Evolutionary conservation across 2,329 filamentous ascomycete genomes (phyloP).

Genomic region (Penicillium vulpinum): DNA sequence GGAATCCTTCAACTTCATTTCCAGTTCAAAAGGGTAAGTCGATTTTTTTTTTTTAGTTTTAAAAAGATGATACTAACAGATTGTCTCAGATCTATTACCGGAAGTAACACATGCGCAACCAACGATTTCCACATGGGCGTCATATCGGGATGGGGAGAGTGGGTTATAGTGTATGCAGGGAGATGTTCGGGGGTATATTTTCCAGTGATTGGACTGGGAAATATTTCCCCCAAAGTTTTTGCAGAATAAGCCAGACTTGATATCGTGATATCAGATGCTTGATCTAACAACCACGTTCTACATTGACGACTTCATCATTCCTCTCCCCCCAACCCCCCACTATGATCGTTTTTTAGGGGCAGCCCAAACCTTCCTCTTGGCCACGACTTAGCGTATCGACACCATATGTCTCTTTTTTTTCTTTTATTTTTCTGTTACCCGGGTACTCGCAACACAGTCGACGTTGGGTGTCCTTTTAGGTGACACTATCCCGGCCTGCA

Average conservation of each 20-base stretch:
- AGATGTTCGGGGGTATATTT: conserved; percentile 21
- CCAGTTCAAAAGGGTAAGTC: conserved; percentile 89
- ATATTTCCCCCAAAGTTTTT: conserved; percentile 20
- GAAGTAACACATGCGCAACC: conserved; percentile 38
- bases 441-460: conserved; percentile 8
- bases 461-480: conserved; percentile 16
- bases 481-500: conserved; percentile 22
- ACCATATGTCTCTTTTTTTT: not conserved
- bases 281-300: conserved; percentile 20
- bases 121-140: conserved; percentile 19
- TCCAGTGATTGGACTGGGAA: conserved; percentile 33
- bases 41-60: not conserved
- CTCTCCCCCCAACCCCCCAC: not conserved
- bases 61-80: conserved; percentile 12
- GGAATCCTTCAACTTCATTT: conserved; percentile 96
- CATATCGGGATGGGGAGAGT: conserved; percentile 15
- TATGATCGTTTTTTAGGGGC: conserved; percentile 16
- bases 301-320: not conserved
- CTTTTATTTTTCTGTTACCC: conserved; percentile 6
- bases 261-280: conserved; percentile 30
- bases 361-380: not conserved
- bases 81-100: conserved; percentile 49
- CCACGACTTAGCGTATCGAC: not conserved
- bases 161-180: conserved; percentile 17
- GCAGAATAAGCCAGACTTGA: conserved; percentile 14